These are phyloP conservation scores for Panicum miliaceum DNA, from an alignment of 176 grass and related monocot genomes.

Conservation along the genomic window DNA sequence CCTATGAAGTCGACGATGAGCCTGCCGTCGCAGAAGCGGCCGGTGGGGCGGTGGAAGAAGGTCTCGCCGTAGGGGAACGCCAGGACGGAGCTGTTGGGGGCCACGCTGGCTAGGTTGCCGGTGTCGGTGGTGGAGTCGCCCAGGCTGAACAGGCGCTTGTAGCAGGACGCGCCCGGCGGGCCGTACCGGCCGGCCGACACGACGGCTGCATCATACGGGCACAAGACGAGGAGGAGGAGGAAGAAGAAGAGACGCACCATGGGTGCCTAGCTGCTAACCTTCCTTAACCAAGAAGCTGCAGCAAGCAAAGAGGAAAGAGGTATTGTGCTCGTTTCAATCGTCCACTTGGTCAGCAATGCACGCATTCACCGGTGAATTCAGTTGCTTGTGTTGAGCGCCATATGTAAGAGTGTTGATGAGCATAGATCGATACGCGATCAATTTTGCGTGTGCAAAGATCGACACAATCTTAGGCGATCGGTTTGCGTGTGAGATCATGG, in stretches of 20 bases:
- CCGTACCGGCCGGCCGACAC: not conserved
- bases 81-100: not conserved
- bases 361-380: not conserved
- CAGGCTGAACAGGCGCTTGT: slow-evolving; percentile 54
- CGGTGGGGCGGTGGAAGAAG: slow-evolving; percentile 59
- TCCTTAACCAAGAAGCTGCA: no score
- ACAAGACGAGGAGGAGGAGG: not conserved
- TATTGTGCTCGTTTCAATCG: no score
- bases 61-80: slow-evolving; percentile 58
- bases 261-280: not conserved
- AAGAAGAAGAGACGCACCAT: not conserved
- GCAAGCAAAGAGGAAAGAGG: not conserved
- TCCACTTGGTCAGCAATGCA: no score
- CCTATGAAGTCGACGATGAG: slow-evolving; percentile 65
- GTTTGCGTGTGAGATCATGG: not conserved
- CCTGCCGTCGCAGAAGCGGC: slow-evolving; percentile 58
- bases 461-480: not conserved
- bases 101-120: slow-evolving; percentile 43
- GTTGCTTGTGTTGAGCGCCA: not conserved
- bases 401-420: not conserved
- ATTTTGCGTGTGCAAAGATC: not conserved
- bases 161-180: slow-evolving; percentile 24
- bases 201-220: not conserved
- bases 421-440: not conserved
- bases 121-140: slow-evolving; percentile 65